Base-by-base conservation (phyloP, 192 early-diverging fungal genomes). In the Coemansia sp. region DNA sequence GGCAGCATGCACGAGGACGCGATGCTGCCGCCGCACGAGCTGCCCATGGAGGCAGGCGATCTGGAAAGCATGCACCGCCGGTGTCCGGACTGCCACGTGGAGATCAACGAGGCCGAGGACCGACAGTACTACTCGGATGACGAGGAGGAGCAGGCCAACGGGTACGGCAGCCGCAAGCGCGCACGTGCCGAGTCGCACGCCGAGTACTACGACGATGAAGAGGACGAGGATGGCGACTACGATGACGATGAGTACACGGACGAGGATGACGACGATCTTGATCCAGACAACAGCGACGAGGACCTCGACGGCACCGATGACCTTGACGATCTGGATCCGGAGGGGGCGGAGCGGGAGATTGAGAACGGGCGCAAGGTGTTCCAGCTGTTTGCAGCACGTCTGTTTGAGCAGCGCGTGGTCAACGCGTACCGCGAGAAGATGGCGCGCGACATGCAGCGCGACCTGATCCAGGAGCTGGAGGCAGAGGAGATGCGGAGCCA, bases 331-430 rank as follows among this genome's bases (percentile, higher is more conserved):
- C 51, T 79, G 30, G 87, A 90, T 67, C 89, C 88, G 5, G 89
- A 93, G 58, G 33, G 22, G 29, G 69, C 65, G 6, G 92, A 95
- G 65, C 88, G 90, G 58, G 86, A 92, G 24, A 93, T 93, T 77
- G 93, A 98, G 59, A 93, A 95, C 60, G 91, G 92, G 7, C 86
- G 94, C 19, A 85, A 88, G 9, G 93, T 94, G 87, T 97, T 98
- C 68, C 93, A 95, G 71, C 90, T 95, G 27, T 94, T 97, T 85
- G 93, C 93, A 7, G 94, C 96, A 19, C 89, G 91, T 46, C 91
- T 98, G 85, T 95, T 98, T 85, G 96, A 97, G 73, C 93, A 98
- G 63, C 87, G 96, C 10, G 94, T 98, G 5, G 74, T 98, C 40
- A 83, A 87, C 54, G 91, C 94, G 4, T 98, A 95, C 63, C 87